Conservation (phyloP, 2,329 filamentous ascomycete genomes). For the Clarireedia sp. region DNA sequence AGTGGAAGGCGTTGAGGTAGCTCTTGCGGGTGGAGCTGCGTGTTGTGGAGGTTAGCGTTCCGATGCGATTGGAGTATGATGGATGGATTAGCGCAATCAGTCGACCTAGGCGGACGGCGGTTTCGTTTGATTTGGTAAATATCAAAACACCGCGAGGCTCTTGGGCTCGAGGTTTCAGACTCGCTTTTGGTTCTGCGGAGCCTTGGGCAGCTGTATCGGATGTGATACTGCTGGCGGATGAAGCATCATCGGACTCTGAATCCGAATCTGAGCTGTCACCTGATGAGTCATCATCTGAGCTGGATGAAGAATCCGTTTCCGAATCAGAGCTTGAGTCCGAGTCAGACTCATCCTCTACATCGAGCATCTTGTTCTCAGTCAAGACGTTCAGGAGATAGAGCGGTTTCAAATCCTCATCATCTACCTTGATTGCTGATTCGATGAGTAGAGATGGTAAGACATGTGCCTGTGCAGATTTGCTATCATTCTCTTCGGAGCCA, state of each 20-base stretch:
- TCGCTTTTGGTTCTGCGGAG: background rate
- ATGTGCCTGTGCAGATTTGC: conserved; percentile 38
- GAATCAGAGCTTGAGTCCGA: conserved; percentile 22
- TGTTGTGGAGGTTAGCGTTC: conserved; percentile 69
- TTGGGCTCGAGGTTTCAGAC: conserved; percentile 16
- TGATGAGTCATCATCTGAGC: conserved; percentile 5
- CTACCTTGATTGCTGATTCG: conserved; percentile 61
- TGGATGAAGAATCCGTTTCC: conserved; percentile 10
- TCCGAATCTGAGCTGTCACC: conserved; percentile 5
- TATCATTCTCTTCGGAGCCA: conserved; percentile 23
- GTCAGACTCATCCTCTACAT: conserved; percentile 29
- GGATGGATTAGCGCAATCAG: conserved; percentile 64
- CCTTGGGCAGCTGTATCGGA: background rate
- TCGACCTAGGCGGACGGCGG: conserved; percentile 76
- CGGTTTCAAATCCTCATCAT: conserved; percentile 66
- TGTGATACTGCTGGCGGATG: background rate
- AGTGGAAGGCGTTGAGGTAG: conserved; percentile 58
- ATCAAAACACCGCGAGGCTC: conserved; percentile 50
- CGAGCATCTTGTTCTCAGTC: conserved; percentile 42
- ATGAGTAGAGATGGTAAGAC: conserved; percentile 54
- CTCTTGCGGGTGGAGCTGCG: conserved; percentile 63
- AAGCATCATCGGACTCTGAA: conserved; percentile 5
- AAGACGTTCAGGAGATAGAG: conserved; percentile 78
- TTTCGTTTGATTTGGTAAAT: conserved; percentile 87
- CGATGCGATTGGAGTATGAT: conserved; percentile 46